Conservation (phyloP, 163 green algal genomes). For the Chloromonas sp. region DNA sequence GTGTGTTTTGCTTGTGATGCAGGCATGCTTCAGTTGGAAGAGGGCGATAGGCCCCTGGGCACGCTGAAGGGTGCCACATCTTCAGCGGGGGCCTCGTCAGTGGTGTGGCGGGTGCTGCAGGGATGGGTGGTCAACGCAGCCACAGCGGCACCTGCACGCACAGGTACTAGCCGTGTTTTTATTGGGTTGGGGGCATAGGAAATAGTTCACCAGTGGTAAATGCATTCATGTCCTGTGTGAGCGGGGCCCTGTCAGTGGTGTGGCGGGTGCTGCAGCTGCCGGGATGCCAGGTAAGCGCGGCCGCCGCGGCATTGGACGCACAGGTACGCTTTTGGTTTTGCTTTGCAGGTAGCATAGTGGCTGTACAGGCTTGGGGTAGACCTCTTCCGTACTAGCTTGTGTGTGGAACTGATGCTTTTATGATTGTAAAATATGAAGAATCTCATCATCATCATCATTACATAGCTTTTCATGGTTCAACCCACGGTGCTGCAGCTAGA, state of each 20-base stretch:
- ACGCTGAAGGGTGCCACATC: neutral
- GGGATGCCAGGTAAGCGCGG: constrained; percentile 21
- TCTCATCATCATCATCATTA: too few relatives aligned
- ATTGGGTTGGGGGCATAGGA: too few relatives aligned
- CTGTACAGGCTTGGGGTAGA: too few relatives aligned
- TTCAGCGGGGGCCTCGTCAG: neutral
- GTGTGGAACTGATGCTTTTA: too few relatives aligned
- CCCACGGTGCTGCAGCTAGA: too few relatives aligned
- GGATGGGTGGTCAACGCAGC: constrained; percentile 26
- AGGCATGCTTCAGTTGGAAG: constrained; percentile 23
- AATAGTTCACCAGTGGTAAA: too few relatives aligned
- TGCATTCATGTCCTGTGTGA: too few relatives aligned
- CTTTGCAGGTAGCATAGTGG: neutral
- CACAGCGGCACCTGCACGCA: constrained; percentile 16
- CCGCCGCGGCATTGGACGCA: constrained; percentile 1
- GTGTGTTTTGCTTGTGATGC: neutral
- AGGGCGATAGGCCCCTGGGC: constrained; percentile 17
- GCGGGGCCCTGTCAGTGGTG: constrained; percentile 3
- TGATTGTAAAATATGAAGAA: too few relatives aligned
- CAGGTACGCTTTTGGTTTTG: neutral
- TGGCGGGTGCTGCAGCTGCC: constrained; percentile 22
- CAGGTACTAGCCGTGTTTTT: neutral
- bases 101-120: constrained; percentile 24
- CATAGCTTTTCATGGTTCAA: too few relatives aligned
- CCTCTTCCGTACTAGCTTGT: too few relatives aligned